Base-by-base conservation (phyloP, 2,329 filamentous ascomycete species). In the Colletotrichum sp. region DNA sequence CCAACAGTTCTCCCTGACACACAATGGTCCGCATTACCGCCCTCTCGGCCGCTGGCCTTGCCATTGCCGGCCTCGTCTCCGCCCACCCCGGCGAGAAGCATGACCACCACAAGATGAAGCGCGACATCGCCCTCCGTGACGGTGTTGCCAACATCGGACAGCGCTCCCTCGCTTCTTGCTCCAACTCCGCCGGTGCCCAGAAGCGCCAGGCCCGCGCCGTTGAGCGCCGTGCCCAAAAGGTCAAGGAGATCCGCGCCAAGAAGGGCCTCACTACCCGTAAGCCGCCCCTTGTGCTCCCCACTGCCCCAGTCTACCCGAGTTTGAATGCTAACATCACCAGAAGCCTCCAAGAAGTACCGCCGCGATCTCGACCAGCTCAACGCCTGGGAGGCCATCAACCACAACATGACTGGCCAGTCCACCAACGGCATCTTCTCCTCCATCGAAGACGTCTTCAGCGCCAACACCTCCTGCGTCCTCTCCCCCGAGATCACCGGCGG, bases 131-230 rank as follows among this genome's bases (percentile, higher is more conserved):
- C n/a, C 80, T 79, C 33, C 81, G 82, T 66, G 81, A 83, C 55
- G 70, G 79, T 55, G 77, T 77, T 38, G 82, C 82, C 29, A 74
- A 76, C 34, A 18, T 79, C 38, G 82, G 79, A 57, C 80, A 81
- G 59, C 83, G 85, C 51, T 84, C 84, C 16, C 80, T 87, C 8
- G 80, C 79, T 61, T 76, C 83, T 66, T 87, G 86, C 71, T 80
- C 83, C 8, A 83, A 83, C 71, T 82, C 81, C 8, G 79, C 84
- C 57, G 80, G 82, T 66, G 80, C 83, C 24, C 82, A 82, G 66
- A 82, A 83, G 27, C 80, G 86, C 38, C 82, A 85, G 76, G 76
- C 80, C 59, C 81, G 82, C n/a, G 84, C 84, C 64, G 78, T 85
- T 74, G 78, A 83, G 73, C 84, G 86, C 51, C 84, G 86, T 65